Evolutionary conservation across 2,329 filamentous ascomycete species (phyloP), one percentile per base, ranked within the genome.

Genomic region (Hymenoscyphus fraxineus): DNA sequence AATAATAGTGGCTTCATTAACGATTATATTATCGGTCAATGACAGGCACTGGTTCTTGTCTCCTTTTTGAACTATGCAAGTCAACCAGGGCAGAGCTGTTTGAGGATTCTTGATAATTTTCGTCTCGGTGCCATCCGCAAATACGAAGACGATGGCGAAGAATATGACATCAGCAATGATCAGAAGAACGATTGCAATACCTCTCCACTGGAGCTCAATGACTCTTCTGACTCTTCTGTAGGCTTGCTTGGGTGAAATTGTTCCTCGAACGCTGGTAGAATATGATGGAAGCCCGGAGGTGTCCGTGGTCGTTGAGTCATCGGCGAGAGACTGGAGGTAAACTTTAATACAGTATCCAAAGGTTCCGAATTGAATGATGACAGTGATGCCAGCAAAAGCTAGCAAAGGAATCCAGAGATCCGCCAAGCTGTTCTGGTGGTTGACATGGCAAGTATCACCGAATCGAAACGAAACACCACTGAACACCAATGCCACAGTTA

Each of bases 381-480:
- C 85, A 0, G 93, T 90, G 51, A 89, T 79, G 31, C 86, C 89
- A 40, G 92, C 85, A 72, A 98, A 90, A 4, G 88, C 85, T 69
- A 97, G 82, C 35, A 97, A 78, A 0, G 95, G 96, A 16, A 93
- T 92, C 94, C 94, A 98, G 73, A 97, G 92, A 74, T 90, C 90
- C 39, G 88, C 85, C 76, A 96, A 80, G 66, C 92, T 93, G 76
- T 96, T 86, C 63, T 86, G 79, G 77, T 96, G 92, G 66, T 98
- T 98, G 80, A 98, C 93, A 76, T 97, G 94, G 77, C 95, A 99
- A 35, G 93, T 91, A 39, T 73, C 84, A 61, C 95, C 95, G 73
- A 98, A 97, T 60, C 95, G 89, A 78, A 94, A 98, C 1, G 93
- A 98, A 3, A 97, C 92, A 22, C 95, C 95, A 60, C 93, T 97